Evolutionary conservation across 1,284 basidiomycete genomes (phyloP).

Genomic region (Fomitopsis betulina): DNA sequence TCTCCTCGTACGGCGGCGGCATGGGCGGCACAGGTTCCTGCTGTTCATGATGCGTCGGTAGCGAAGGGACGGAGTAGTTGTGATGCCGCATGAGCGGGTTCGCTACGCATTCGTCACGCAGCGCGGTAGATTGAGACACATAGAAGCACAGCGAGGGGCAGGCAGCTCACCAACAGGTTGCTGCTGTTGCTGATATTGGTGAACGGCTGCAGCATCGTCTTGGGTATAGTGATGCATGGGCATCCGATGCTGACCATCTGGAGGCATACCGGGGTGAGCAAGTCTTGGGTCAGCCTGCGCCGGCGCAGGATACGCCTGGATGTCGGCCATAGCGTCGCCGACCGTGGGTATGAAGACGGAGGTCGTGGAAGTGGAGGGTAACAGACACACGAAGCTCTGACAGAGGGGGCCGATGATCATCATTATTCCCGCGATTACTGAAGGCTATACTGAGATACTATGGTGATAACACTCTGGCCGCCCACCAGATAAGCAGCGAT

Average conservation of each 20-base stretch:
- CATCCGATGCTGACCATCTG: slow-evolving; percentile 15
- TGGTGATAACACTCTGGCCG: background rate
- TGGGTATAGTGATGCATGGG: slow-evolving; percentile 9
- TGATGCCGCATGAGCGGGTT: slow-evolving; percentile 21
- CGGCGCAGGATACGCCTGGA: slow-evolving; percentile 10
- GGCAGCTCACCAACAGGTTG: slow-evolving; percentile 17
- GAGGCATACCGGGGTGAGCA: slow-evolving; percentile 14
- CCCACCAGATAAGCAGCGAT: background rate
- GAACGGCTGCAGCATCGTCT: slow-evolving; percentile 1
- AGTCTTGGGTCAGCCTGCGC: slow-evolving; percentile 12
- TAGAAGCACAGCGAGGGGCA: slow-evolving; percentile 6
- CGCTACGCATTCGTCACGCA: slow-evolving; percentile 11
- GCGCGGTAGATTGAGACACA: slow-evolving; percentile 5
- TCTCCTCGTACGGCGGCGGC: slow-evolving; percentile 36
- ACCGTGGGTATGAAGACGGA: background rate
- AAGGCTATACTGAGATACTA: background rate
- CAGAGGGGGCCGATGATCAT: background rate
- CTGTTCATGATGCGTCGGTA: slow-evolving; percentile 32
- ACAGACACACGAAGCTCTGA: background rate
- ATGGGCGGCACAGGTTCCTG: slow-evolving; percentile 27
- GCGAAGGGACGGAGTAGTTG: slow-evolving; percentile 37
- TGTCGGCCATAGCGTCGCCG: slow-evolving; percentile 14
- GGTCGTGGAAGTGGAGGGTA: background rate
- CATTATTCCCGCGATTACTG: slow-evolving; percentile 1
- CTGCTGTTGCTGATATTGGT: slow-evolving; percentile 1